These are phyloP conservation scores for Verticillium zaregamsianum DNA, from an alignment of 2,329 filamentous ascomycete species.

Conservation along the genomic window DNA sequence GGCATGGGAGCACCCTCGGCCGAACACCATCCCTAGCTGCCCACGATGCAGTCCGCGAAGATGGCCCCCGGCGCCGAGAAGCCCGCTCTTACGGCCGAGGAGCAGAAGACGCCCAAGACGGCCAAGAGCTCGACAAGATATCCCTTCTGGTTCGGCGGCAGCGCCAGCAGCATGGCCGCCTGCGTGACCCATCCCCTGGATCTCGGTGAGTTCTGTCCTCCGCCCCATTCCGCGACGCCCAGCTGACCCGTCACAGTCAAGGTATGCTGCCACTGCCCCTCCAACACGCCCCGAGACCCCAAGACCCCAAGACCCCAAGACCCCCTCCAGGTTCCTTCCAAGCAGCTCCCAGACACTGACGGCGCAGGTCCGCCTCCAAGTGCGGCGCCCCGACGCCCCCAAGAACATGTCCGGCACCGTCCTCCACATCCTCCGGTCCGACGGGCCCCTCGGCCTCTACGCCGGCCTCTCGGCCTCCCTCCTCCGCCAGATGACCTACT, in stretches of 20 bases:
- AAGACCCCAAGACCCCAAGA: background rate
- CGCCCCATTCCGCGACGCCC: background rate
- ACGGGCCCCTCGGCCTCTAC: constrained; percentile 81
- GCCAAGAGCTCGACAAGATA: constrained; percentile 49
- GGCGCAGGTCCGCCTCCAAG: constrained; percentile 77
- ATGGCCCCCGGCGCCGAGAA: constrained; percentile 12
- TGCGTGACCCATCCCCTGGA: constrained; percentile 91
- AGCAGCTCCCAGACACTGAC: background rate
- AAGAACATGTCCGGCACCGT: constrained; percentile 85
- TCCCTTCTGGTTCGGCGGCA: constrained; percentile 96
- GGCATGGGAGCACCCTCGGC: constrained; percentile 8
- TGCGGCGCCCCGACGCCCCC: constrained; percentile 69
- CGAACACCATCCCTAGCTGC: constrained; percentile 5
- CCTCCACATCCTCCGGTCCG: constrained; percentile 69
- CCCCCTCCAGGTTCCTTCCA: background rate
- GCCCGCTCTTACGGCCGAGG: constrained; percentile 7
- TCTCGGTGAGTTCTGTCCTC: constrained; percentile 60
- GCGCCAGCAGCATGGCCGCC: constrained; percentile 86
- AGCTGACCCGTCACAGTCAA: constrained; percentile 1
- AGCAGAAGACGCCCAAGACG: constrained; percentile 25
- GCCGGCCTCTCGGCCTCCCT: constrained; percentile 88
- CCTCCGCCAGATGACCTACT: constrained; percentile 92
- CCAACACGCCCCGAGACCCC: too few species aligned
- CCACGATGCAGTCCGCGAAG: constrained; percentile 20
- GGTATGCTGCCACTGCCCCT: too few species aligned